Evolutionary conservation across 495 filamentous ascomycete genomes (phyloP).

Genomic region (Penicillium diatomitis): DNA sequence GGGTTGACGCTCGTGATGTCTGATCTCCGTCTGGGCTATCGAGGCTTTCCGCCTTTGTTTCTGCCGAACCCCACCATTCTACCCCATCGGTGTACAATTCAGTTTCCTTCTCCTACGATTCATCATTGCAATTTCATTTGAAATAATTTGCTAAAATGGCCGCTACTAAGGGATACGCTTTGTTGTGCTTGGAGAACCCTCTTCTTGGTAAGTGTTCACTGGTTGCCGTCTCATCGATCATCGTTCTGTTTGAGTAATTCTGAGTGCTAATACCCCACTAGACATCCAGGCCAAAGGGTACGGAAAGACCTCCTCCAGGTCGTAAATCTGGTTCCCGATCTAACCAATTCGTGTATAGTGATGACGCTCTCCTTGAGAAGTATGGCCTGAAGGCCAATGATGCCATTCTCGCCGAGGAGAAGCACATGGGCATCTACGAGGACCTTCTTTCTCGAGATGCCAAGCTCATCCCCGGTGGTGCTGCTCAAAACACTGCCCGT

Average conservation of each 20-base stretch:
- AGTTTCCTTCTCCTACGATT: too few relatives aligned
- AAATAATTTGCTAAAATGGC: constrained; percentile 47
- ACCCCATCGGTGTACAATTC: neutral
- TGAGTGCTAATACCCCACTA: constrained; percentile 24
- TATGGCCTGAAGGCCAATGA: constrained; percentile 93
- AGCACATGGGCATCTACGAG: constrained; percentile 84
- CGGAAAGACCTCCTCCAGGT: constrained; percentile 7
- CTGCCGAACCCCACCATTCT: constrained; percentile 21
- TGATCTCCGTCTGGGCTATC: constrained; percentile 4
- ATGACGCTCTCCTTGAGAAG: constrained; percentile 74
- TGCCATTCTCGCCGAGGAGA: constrained; percentile 88
- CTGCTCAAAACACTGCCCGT: constrained; percentile 95
- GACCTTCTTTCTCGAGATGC: constrained; percentile 82
- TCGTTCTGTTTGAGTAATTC: constrained; percentile 1
- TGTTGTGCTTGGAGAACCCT: constrained; percentile 92
- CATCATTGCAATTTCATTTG: neutral
- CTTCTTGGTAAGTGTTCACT: constrained; percentile 63
- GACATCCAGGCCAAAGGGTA: constrained; percentile 88
- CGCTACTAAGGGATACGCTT: constrained; percentile 62
- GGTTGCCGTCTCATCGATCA: neutral
- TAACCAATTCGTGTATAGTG: constrained; percentile 16
- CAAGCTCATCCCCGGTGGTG: constrained; percentile 92
- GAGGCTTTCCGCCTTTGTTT: constrained; percentile 8
- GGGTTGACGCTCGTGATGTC: neutral
- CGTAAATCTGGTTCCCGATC: neutral